Evolutionary conservation across 306 rosid species (phyloP).

Genomic region (Fragaria iinumae): DNA sequence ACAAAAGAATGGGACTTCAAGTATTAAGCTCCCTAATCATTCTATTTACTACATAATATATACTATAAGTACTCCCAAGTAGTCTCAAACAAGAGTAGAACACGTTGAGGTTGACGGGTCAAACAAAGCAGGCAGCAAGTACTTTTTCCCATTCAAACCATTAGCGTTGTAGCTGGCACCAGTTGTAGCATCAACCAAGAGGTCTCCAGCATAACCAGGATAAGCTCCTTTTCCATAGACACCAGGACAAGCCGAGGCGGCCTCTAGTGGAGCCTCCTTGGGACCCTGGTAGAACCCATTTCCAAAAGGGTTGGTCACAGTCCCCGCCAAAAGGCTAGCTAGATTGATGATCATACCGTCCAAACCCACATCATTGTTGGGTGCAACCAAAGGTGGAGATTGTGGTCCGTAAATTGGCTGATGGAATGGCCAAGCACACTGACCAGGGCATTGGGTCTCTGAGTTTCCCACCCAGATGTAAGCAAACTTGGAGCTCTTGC

Average conservation of each 20-base stretch:
- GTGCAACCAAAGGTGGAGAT: slow-evolving; percentile 47
- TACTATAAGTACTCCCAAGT: not conserved
- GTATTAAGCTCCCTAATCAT: not conserved
- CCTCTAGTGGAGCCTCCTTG: slow-evolving; percentile 68
- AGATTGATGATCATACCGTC: slow-evolving; percentile 71
- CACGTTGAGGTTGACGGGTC: slow-evolving; percentile 53
- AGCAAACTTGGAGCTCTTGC: slow-evolving; percentile 39
- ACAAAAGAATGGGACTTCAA: not conserved
- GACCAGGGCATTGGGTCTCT: slow-evolving; percentile 68
- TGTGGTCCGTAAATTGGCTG: slow-evolving; percentile 84
- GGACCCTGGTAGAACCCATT: slow-evolving; percentile 74
- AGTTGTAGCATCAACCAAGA: slow-evolving; percentile 45
- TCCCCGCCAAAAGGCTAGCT: slow-evolving; percentile 65
- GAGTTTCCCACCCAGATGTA: slow-evolving; percentile 79
- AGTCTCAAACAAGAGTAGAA: slow-evolving; percentile 39
- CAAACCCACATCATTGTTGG: slow-evolving; percentile 64
- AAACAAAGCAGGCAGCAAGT: slow-evolving; percentile 54
- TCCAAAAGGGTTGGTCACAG: slow-evolving; percentile 60
- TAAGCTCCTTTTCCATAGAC: slow-evolving; percentile 69
- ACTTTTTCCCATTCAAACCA: slow-evolving; percentile 49
- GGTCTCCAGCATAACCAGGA: slow-evolving; percentile 66
- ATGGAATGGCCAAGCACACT: slow-evolving; percentile 85
- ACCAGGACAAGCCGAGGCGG: slow-evolving; percentile 64
- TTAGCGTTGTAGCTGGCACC: slow-evolving; percentile 65
- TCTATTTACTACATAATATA: not conserved